Percentiles rank a stretch among this genome's conserved stretches.
Evolutionary conservation across 495 filamentous ascomycete genomes (phyloP).

Genomic region (Trichoderma parareesei): DNA sequence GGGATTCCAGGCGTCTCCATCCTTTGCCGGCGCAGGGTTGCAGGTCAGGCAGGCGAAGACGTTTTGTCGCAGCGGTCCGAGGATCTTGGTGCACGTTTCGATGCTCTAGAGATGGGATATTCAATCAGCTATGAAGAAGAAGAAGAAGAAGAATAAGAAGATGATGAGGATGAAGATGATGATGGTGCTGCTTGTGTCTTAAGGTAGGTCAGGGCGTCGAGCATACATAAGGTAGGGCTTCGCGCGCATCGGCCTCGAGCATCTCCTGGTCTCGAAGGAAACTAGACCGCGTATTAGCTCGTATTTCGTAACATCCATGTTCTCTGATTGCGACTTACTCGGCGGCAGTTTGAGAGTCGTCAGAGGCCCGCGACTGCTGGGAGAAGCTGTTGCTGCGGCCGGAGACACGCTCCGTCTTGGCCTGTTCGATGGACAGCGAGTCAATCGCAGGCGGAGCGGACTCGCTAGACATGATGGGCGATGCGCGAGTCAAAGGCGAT

Average conservation of each 20-base stretch:
- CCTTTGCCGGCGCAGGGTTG: constrained; percentile 63
- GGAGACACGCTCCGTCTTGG: constrained; percentile 13
- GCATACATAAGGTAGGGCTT: constrained; percentile 80
- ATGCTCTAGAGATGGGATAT: constrained; percentile 55
- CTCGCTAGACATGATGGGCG: neutral
- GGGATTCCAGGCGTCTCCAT: constrained; percentile 55
- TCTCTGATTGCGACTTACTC: constrained; percentile 47
- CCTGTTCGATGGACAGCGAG: neutral
- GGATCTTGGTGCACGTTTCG: constrained; percentile 78
- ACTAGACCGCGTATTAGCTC: constrained; percentile 28
- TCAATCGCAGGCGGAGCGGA: neutral
- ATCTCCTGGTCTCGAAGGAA: constrained; percentile 85
- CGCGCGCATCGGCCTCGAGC: constrained; percentile 89
- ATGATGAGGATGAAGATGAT: neutral
- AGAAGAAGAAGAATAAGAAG: too few relatives aligned
- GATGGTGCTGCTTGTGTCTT: constrained; percentile 14
- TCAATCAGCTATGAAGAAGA: neutral
- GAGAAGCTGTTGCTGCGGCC: constrained; percentile 51
- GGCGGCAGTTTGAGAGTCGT: constrained; percentile 74
- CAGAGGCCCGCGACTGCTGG: constrained; percentile 41
- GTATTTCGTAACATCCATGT: too few relatives aligned
- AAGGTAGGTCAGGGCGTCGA: neutral
- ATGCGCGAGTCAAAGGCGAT: neutral
- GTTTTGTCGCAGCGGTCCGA: constrained; percentile 77
- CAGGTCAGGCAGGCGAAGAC: constrained; percentile 91